These are phyloP conservation scores for Cucurbita moschata DNA, from an alignment of 306 rosid genomes.

Conservation along the genomic window DNA sequence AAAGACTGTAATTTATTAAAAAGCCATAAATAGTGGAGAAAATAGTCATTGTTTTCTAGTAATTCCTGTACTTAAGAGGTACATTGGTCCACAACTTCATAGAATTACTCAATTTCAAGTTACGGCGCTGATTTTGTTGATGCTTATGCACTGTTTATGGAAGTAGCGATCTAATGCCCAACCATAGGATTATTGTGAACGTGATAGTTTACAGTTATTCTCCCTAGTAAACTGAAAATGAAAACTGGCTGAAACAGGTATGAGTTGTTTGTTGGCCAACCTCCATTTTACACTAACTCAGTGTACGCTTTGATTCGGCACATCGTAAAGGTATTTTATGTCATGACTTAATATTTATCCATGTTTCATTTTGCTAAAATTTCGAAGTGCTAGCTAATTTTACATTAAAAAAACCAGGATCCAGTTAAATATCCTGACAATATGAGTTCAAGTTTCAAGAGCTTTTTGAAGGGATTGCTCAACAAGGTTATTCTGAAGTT, in stretches of 20 bases:
- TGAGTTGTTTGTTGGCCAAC: slow-evolving; percentile 97
- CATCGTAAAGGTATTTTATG: slow-evolving; percentile 70
- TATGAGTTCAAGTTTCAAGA: slow-evolving; percentile 72
- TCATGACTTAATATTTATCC: neutral
- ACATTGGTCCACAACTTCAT: neutral
- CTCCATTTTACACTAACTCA: slow-evolving; percentile 95
- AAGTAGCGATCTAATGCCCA: neutral
- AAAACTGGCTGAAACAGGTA: slow-evolving; percentile 41
- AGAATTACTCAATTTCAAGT: neutral
- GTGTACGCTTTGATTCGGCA: slow-evolving; percentile 89
- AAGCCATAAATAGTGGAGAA: neutral
- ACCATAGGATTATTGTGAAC: neutral
- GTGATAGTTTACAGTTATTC: neutral
- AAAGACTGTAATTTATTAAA: neutral
- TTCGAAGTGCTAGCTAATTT: slow-evolving; percentile 10
- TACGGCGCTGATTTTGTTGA: neutral
- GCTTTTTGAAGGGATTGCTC: slow-evolving; percentile 82
- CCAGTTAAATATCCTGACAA: slow-evolving; percentile 93
- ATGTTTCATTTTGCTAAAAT: neutral
- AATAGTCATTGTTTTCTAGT: neutral
- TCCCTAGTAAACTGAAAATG: slow-evolving; percentile 7
- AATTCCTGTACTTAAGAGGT: neutral
- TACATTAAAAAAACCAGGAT: slow-evolving; percentile 42
- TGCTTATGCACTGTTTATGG: neutral
- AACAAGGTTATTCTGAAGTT: slow-evolving; percentile 56